A percentile compares a stretch with the other conserved stretches of the same genome.
Evolutionary conservation across 768 basidiomycete genomes (phyloP).

Genomic region (Pisolithus sp.): DNA sequence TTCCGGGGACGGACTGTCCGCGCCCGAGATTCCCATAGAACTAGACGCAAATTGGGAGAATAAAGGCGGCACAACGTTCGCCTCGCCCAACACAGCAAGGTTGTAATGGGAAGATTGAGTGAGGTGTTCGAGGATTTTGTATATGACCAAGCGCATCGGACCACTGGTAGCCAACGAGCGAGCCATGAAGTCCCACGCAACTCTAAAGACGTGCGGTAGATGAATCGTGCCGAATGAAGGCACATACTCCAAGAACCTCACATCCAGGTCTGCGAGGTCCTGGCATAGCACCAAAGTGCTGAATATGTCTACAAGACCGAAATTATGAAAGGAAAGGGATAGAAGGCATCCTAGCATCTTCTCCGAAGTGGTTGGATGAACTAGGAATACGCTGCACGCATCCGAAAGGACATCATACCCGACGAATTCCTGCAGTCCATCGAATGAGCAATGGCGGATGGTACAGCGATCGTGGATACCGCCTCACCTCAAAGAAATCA

Average conservation of each 20-base stretch:
- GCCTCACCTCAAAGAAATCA: conserved; percentile 60
- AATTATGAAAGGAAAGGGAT: conserved; percentile 60
- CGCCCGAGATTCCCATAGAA: conserved; percentile 10
- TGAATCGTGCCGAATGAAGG: conserved; percentile 43
- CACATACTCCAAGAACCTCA: conserved; percentile 35
- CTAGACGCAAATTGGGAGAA: conserved; percentile 31
- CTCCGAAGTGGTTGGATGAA: conserved; percentile 40
- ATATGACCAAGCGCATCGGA: conserved; percentile 45
- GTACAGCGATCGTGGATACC: conserved; percentile 23
- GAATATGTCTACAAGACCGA: conserved; percentile 53
- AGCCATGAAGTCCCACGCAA: conserved; percentile 48
- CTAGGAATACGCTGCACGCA: conserved; percentile 49
- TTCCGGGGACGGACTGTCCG: conserved; percentile 27
- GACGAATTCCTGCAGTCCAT: conserved; percentile 30
- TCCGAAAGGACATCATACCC: conserved; percentile 61
- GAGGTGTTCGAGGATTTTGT: conserved; percentile 59
- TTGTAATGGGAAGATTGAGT: conserved; percentile 61
- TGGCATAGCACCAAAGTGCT: conserved; percentile 31
- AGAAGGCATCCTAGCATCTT: conserved; percentile 63
- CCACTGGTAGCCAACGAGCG: conserved; percentile 30
- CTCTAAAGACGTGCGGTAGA: conserved; percentile 54
- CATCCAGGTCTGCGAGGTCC: conserved; percentile 37
- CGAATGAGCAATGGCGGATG: conserved; percentile 17
- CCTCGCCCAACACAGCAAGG: conserved; percentile 55
- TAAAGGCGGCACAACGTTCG: conserved; percentile 46